phyloP scores from a whole-genome alignment of 192 early-diverging fungal genomes.

The Hyaloraphidium curvatum region DNA sequence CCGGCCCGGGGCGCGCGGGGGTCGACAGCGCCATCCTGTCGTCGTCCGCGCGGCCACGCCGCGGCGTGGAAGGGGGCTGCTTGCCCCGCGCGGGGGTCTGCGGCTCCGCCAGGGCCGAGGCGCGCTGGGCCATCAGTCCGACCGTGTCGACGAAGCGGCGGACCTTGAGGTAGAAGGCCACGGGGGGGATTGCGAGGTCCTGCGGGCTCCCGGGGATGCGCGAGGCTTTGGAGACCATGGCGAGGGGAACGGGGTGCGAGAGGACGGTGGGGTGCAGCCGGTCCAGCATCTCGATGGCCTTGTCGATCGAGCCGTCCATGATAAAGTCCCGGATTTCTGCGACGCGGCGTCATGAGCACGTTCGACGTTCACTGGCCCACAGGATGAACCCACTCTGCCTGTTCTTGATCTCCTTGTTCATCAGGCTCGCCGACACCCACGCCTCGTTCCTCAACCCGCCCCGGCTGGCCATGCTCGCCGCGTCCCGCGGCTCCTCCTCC shows the following conservation, averaged over 20 bases:
- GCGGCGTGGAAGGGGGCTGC: too few relatives aligned
- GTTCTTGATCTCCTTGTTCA: background rate
- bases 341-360: slow-evolving; percentile 6
- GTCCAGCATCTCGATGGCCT: slow-evolving; percentile 45
- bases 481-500: background rate
- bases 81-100: too few relatives aligned
- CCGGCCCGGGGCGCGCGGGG: too few relatives aligned
- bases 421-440: slow-evolving; percentile 7
- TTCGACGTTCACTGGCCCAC: slow-evolving; percentile 6
- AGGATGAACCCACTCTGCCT: background rate
- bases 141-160: too few relatives aligned
- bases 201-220: background rate
- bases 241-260: background rate
- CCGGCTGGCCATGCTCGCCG: background rate
- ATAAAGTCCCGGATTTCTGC: slow-evolving; percentile 34
- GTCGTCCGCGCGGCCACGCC: too few relatives aligned
- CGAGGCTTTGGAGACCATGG: background rate
- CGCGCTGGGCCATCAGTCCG: too few relatives aligned
- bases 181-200: too few relatives aligned
- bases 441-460: slow-evolving; percentile 3
- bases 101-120: too few relatives aligned
- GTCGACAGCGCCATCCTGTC: too few relatives aligned
- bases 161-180: too few relatives aligned
- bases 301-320: slow-evolving; percentile 50
- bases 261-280: slow-evolving; percentile 48